Evolutionary conservation across 2,329 filamentous ascomycete species (phyloP).

Genomic region (Colletotrichum graminicola): DNA sequence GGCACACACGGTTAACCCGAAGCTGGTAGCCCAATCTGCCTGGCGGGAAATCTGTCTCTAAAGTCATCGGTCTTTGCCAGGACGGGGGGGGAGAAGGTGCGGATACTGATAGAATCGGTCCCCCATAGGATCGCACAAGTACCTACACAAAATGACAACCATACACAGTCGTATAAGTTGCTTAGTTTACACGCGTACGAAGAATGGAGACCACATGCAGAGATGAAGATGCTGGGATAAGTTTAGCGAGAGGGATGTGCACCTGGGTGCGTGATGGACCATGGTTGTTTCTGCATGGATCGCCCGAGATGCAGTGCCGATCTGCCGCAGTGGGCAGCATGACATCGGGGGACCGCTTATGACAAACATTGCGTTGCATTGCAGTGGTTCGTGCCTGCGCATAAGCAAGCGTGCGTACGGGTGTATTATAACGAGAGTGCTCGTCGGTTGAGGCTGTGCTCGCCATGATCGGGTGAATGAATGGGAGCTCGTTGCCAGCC

Average conservation of each 20-base stretch:
- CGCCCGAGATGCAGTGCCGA: conserved; percentile 18
- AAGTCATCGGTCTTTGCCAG: too few species aligned
- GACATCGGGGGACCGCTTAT: not conserved
- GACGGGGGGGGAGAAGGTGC: conserved; percentile 9
- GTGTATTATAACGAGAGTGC: too few species aligned
- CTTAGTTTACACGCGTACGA: too few species aligned
- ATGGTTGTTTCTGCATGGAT: conserved; percentile 29
- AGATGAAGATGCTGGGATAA: conserved; percentile 13
- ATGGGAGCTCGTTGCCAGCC: conserved; percentile 26
- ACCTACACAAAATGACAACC: too few species aligned
- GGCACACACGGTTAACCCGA: too few species aligned
- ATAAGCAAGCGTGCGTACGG: not conserved
- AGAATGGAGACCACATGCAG: not conserved
- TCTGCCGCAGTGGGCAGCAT: conserved; percentile 7
- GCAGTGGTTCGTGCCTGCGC: not conserved
- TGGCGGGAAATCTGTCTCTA: too few species aligned
- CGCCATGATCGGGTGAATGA: conserved; percentile 1
- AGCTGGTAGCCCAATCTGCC: too few species aligned
- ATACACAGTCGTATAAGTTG: too few species aligned
- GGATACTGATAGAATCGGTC: too few species aligned
- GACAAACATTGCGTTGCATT: not conserved
- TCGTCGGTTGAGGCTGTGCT: too few species aligned
- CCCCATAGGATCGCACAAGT: too few species aligned
- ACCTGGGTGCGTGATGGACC: not conserved
- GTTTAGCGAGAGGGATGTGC: conserved; percentile 28